Evolutionary conservation across 805 yeast species (phyloP).

Genomic region (Candida railenensis): DNA sequence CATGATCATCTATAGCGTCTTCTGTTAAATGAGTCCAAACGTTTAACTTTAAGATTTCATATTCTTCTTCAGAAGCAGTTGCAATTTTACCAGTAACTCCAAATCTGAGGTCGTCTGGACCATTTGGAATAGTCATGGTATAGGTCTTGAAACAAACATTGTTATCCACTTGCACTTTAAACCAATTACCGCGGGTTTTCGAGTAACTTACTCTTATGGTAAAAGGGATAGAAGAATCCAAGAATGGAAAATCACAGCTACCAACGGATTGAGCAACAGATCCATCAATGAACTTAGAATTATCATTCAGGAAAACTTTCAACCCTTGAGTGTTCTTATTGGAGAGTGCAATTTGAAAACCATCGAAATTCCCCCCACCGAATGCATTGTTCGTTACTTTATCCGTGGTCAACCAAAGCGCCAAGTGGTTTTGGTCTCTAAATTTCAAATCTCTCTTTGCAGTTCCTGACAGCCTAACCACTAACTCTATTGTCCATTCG

Average conservation of each 20-base stretch:
- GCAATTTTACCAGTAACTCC: slow-evolving; percentile 51
- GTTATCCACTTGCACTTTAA: slow-evolving; percentile 72
- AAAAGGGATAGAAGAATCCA: slow-evolving; percentile 68
- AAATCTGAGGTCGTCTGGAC: slow-evolving; percentile 36
- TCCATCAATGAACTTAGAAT: slow-evolving; percentile 32
- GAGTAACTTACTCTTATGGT: slow-evolving; percentile 67
- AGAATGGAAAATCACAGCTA: slow-evolving; percentile 56
- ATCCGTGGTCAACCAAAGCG: slow-evolving; percentile 52
- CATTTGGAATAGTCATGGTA: slow-evolving; percentile 44
- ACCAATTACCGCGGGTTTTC: slow-evolving; percentile 27
- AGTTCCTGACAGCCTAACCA: slow-evolving; percentile 60
- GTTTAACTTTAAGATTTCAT: slow-evolving; percentile 62
- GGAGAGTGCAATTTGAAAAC: slow-evolving; percentile 62
- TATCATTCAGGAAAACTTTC: slow-evolving; percentile 62
- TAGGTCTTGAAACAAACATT: slow-evolving; percentile 67
- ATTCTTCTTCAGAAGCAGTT: slow-evolving; percentile 50
- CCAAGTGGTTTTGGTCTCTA: slow-evolving; percentile 49
- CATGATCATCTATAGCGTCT: slow-evolving; percentile 60
- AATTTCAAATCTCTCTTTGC: slow-evolving; percentile 21
- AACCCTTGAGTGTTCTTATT: slow-evolving; percentile 49
- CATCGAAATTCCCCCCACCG: slow-evolving; percentile 56
- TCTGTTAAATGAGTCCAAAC: slow-evolving; percentile 52
- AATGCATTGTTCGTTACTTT: slow-evolving; percentile 31
- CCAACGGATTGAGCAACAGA: slow-evolving; percentile 41
- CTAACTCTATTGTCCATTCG: slow-evolving; percentile 59